Base-by-base conservation (phyloP, 805 yeast species). In the Sugiyamaella chiloensis region DNA sequence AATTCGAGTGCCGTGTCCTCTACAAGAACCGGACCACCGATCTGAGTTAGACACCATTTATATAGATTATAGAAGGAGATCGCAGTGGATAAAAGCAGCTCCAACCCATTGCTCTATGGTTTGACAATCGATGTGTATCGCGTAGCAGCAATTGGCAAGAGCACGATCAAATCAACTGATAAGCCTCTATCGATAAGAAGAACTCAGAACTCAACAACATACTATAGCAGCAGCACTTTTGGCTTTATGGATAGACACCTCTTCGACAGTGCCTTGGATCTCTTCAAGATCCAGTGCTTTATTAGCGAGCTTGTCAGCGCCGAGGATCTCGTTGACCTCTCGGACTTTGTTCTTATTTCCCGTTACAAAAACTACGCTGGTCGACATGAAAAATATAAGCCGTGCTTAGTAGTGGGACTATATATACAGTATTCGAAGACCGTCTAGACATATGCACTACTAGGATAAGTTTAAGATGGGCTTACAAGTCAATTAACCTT, bases 1-100 rank as follows among this genome's bases (percentile, higher is more conserved):
- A 85, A 93, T 3, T 85, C 87, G 32, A 93, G 75, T 43, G 96
- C 90, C 0, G 99, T 93, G 60, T 93, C 99, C 63, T 93, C 99
- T 2, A 90, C 96, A 48, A 93, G 73, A 0, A 88, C 97, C 0
- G 98, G 91, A 0, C 95, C 93, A 2, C 72, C 63, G 2, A 79
- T 67, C 66, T 64, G 42, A 17, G 36, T 36, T 39, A 29, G 30
- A 21, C 4, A 5, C 12, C 17, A 29, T 6, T n/a, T n/a, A n/a
- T n/a, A n/a, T n/a, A n/a, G n/a, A n/a, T n/a, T n/a, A n/a, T n/a
- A n/a, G n/a, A n/a, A n/a, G n/a, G n/a, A n/a, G n/a, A n/a, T n/a
- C n/a, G n/a, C n/a, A n/a, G n/a, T n/a, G n/a, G n/a, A n/a, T n/a
- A n/a, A n/a, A n/a, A n/a, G n/a, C n/a, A n/a, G n/a, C n/a, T n/a